These are phyloP conservation scores for Angomonas deanei DNA, from an alignment of 208 protist genomes.

Conservation along the genomic window DNA sequence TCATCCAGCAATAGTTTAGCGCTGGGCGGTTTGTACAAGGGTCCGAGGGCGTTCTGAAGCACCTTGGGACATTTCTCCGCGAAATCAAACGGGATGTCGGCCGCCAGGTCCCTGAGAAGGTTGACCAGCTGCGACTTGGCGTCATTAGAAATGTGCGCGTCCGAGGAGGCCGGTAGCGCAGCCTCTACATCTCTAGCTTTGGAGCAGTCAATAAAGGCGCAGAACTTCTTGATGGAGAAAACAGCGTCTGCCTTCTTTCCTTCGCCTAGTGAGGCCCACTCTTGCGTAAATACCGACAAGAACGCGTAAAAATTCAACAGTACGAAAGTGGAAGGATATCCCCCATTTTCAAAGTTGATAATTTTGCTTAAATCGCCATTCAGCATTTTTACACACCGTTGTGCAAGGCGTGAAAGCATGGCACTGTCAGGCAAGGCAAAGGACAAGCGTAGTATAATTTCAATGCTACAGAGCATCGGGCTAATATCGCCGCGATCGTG, in stretches of 20 bases:
- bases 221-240: constrained; percentile 11
- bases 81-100: constrained; percentile 5
- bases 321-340: neutral
- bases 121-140: neutral
- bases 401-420: neutral
- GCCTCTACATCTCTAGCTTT: constrained; percentile 11
- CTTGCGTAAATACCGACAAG: neutral
- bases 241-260: constrained; percentile 16
- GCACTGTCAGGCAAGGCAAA: neutral
- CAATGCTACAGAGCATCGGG: neutral
- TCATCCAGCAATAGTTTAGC: neutral
- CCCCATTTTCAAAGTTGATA: neutral
- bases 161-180: constrained; percentile 4
- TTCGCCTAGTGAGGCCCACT: neutral
- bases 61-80: neutral
- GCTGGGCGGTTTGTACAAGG: neutral
- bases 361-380: neutral
- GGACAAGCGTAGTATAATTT: neutral
- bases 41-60: neutral
- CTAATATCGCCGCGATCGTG: neutral
- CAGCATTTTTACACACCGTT: neutral
- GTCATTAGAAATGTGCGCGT: neutral
- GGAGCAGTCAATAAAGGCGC: constrained; percentile 4
- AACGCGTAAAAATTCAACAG: neutral
- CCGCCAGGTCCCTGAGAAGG: constrained; percentile 3